Conservation (phyloP, 2,329 filamentous ascomycete genomes). For the Podosphaera xanthii region DNA sequence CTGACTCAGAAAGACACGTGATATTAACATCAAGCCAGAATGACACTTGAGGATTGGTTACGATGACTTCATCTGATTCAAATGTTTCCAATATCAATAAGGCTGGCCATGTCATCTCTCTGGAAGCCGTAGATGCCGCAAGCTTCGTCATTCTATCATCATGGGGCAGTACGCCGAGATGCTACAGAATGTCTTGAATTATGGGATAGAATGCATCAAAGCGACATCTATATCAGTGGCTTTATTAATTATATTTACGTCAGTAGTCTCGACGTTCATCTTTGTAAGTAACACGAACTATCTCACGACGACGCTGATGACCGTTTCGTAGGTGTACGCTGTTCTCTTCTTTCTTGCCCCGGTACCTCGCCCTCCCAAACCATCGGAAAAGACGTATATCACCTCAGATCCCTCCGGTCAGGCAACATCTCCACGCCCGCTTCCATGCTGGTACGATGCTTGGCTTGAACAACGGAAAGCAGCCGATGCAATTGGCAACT, state of each 20-base stretch:
- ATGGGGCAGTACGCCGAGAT: background rate
- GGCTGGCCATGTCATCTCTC: background rate
- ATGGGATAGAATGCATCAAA: slow-evolving; percentile 1
- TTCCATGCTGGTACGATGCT: slow-evolving; percentile 77
- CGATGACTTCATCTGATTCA: background rate
- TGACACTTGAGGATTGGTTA: background rate
- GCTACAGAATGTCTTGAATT: background rate
- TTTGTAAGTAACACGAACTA: slow-evolving; percentile 2
- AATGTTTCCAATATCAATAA: background rate
- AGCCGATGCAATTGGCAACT: slow-evolving; percentile 18
- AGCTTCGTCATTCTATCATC: background rate
- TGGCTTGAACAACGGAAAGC: slow-evolving; percentile 39
- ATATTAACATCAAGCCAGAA: background rate
- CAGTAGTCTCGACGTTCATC: slow-evolving; percentile 3
- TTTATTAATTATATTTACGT: slow-evolving; percentile 3
- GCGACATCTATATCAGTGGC: slow-evolving; percentile 4
- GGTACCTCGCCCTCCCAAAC: slow-evolving; percentile 47
- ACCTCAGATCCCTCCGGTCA: slow-evolving; percentile 47
- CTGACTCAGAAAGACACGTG: too few relatives aligned
- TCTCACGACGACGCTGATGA: background rate
- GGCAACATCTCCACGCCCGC: slow-evolving; percentile 26
- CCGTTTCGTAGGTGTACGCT: slow-evolving; percentile 32
- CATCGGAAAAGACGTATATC: slow-evolving; percentile 67
- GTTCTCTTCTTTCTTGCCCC: slow-evolving; percentile 57
- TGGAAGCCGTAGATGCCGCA: background rate